Evolutionary conservation across 78 protist genomes (phyloP).

Genomic region (Dictyostelium discoideum): DNA sequence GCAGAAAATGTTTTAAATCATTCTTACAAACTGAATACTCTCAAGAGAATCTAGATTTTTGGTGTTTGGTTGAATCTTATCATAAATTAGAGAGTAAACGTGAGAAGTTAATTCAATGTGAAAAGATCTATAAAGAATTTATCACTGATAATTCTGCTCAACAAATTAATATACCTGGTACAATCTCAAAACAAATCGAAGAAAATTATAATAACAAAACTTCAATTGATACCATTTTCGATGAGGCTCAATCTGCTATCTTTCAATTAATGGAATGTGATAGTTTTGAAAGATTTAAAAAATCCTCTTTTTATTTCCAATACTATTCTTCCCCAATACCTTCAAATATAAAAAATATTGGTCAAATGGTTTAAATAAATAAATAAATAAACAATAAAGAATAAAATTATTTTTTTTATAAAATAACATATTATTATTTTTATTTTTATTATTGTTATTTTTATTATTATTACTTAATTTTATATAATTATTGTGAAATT

Average conservation of each 20-base stretch:
- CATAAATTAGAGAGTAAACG: neutral
- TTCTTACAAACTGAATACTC: conserved; percentile 64
- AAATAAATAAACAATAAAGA: neutral
- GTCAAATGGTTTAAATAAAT: conserved; percentile 3
- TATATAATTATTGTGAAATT: neutral
- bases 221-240: conserved; percentile 12
- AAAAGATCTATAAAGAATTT: conserved; percentile 16
- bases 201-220: neutral
- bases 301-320: conserved; percentile 14
- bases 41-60: conserved; percentile 49
- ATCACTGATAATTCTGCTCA: conserved; percentile 9
- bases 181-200: conserved; percentile 10
- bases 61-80: conserved; percentile 28
- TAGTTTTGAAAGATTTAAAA: conserved; percentile 72
- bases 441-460: too few species aligned
- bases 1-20: conserved; percentile 22
- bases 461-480: too few species aligned
- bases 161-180: conserved; percentile 55
- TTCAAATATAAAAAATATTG: conserved; percentile 3
- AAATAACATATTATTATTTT: too few species aligned
- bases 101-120: neutral
- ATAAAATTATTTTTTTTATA: too few species aligned
- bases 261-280: conserved; percentile 65
- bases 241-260: conserved; percentile 39
- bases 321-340: neutral